Conservation (phyloP, 1,139 yeast species). For the Protomyces inundatus region DNA sequence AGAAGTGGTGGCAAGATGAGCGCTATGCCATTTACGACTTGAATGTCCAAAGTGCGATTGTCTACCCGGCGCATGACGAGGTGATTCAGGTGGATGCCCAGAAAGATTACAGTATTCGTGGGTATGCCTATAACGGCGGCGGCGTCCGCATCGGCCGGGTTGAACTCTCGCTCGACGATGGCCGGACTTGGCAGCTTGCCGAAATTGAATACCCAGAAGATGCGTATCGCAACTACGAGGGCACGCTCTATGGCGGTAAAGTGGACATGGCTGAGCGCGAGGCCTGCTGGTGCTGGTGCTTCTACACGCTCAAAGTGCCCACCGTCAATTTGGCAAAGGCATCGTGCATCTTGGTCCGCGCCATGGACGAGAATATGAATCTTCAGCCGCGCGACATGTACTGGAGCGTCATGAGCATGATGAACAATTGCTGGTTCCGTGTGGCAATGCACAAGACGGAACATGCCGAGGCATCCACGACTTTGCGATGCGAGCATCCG, state of each 20-base stretch:
- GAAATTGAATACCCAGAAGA: slow-evolving; percentile 39
- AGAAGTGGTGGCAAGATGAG: slow-evolving; percentile 40
- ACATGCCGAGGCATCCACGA: slow-evolving; percentile 1
- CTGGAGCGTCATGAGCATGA: slow-evolving; percentile 42
- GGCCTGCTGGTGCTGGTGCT: slow-evolving; percentile 40
- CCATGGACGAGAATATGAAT: slow-evolving; percentile 40
- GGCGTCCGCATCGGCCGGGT: slow-evolving; percentile 39
- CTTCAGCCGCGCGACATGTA: slow-evolving; percentile 41
- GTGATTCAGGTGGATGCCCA: slow-evolving; percentile 27
- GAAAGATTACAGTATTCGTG: slow-evolving; percentile 34
- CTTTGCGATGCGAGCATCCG: slow-evolving; percentile 39
- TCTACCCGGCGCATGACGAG: slow-evolving; percentile 38
- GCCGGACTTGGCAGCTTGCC: slow-evolving; percentile 37
- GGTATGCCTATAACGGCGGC: slow-evolving; percentile 41
- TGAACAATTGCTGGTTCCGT: slow-evolving; percentile 42
- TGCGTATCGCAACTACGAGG: slow-evolving; percentile 35
- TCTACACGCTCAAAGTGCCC: slow-evolving; percentile 37
- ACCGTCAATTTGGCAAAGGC: slow-evolving; percentile 33
- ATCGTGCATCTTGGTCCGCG: slow-evolving; percentile 39
- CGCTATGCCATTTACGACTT: slow-evolving; percentile 39
- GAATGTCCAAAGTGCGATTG: slow-evolving; percentile 38
- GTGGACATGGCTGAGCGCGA: slow-evolving; percentile 37
- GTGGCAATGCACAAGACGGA: slow-evolving; percentile 35
- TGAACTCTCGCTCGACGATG: slow-evolving; percentile 39
- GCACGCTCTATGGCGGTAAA: slow-evolving; percentile 39